These are phyloP conservation scores for Penicillium sclerotiorum DNA, from an alignment of 2,329 filamentous ascomycete species.

Conservation along the genomic window DNA sequence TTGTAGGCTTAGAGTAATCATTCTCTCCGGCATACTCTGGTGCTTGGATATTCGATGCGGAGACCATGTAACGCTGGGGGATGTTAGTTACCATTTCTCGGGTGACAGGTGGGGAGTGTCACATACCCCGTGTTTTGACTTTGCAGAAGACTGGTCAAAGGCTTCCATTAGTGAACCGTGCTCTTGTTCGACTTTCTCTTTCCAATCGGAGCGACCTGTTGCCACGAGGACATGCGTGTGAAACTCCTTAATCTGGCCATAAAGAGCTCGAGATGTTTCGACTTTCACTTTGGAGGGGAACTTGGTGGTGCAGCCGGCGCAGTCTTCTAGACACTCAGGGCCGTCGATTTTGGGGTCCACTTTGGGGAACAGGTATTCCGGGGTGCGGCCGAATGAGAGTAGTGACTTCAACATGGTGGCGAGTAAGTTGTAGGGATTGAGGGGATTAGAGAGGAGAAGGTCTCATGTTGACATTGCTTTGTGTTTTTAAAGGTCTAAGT, in stretches of 20 bases:
- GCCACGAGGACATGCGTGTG: constrained; percentile 41
- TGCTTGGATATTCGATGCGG: constrained; percentile 37
- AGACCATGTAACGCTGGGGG: constrained; percentile 38
- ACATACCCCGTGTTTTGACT: constrained; percentile 68
- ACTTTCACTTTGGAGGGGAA: constrained; percentile 41
- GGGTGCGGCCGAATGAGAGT: constrained; percentile 29
- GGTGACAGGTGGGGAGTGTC: not conserved
- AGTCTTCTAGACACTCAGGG: constrained; percentile 38
- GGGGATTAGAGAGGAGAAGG: too few species aligned
- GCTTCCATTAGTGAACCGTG: constrained; percentile 56
- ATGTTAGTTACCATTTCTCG: too few species aligned
- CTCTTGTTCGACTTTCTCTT: constrained; percentile 36
- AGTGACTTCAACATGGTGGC: constrained; percentile 19
- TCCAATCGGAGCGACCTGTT: constrained; percentile 43
- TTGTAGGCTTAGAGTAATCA: constrained; percentile 56
- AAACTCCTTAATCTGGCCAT: constrained; percentile 41
- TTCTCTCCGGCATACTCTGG: constrained; percentile 16
- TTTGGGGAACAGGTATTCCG: constrained; percentile 40
- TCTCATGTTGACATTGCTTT: too few species aligned
- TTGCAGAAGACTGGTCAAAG: constrained; percentile 50
- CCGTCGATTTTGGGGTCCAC: constrained; percentile 38
- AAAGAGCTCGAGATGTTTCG: constrained; percentile 33
- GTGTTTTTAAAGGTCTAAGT: not conserved
- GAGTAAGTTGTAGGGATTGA: not conserved
- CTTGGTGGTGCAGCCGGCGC: constrained; percentile 40